Base-by-base conservation (phyloP, 495 filamentous ascomycete species). In the Lindgomyces ingoldianus region DNA sequence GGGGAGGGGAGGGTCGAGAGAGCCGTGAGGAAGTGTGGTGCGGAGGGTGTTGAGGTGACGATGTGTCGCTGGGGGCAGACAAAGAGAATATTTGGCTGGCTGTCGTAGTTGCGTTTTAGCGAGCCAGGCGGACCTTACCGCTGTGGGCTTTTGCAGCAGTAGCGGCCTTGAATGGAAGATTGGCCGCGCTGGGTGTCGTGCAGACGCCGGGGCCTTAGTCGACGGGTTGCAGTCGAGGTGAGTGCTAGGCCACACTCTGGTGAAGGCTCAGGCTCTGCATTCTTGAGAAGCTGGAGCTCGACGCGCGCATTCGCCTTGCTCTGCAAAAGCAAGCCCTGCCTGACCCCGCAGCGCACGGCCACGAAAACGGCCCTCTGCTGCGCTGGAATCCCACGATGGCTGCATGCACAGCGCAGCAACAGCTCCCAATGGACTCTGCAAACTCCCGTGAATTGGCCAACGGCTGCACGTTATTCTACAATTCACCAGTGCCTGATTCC, bases 111-210 rank as follows among this genome's bases (percentile, higher is more conserved):
- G 45, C 27, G 16, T 44, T 57, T 64, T 65, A 65, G 62, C 62
- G 62, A 65, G 62, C 44, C 62, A 45, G 27, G 52, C 53, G 22
- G 55, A 27, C 62, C 54, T 60, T 52, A 26, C 62, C 54, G 54
- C 26, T 24, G 22, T 39, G 2, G 46, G 27, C 45, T 9, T 11
- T 14, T 25, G 45, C 57, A 22, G 47, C 45, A 52, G 36, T 30
- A 45, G 41, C 33, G 9, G 4, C 24, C 26, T n/a, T 16, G 26
- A 14, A 14, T 16, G 30, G 3, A 47, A n/a, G 6, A n/a, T n/a
- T n/a, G n/a, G n/a, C n/a, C n/a, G n/a, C n/a, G n/a, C n/a, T n/a
- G n/a, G n/a, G n/a, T n/a, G n/a, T n/a, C n/a, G n/a, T n/a, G 48
- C 48, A 25, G 21, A 3, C 8, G 22, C 48, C 22, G 25, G 14